Conservation (phyloP, 2,329 filamentous ascomycete genomes). For the Nannizziopsis arthrosporioides region DNA sequence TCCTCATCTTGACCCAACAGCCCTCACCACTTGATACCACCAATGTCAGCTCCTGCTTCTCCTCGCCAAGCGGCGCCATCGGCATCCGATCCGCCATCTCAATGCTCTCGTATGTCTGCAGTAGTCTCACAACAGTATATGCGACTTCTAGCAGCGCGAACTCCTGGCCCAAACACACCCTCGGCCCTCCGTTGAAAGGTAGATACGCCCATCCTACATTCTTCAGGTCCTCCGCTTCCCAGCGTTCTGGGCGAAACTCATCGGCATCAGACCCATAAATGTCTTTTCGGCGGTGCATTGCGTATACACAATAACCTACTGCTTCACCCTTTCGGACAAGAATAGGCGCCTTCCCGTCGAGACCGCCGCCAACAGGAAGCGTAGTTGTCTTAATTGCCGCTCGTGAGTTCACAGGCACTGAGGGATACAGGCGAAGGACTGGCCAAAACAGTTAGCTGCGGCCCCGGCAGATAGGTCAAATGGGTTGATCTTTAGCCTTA, state of each 20-base stretch:
- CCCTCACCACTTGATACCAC: constrained; percentile 20
- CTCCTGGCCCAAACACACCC: constrained; percentile 48
- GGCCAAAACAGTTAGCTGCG: constrained; percentile 17
- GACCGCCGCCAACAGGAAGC: constrained; percentile 46
- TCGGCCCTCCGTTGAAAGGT: constrained; percentile 42
- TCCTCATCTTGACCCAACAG: constrained; percentile 14
- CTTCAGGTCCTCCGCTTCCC: constrained; percentile 44
- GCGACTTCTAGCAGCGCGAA: constrained; percentile 49
- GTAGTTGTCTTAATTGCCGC: constrained; percentile 32
- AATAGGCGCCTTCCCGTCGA: constrained; percentile 48
- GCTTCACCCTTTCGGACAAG: constrained; percentile 54
- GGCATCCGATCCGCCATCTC: constrained; percentile 13
- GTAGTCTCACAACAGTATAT: constrained; percentile 24
- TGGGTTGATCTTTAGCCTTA: constrained; percentile 12
- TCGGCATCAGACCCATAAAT: constrained; percentile 46
- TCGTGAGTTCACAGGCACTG: constrained; percentile 37
- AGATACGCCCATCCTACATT: constrained; percentile 42
- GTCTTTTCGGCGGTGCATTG: constrained; percentile 59
- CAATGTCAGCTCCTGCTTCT: constrained; percentile 18
- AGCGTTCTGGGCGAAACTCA: constrained; percentile 50
- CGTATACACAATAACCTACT: constrained; percentile 55
- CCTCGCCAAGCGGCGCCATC: constrained; percentile 15
- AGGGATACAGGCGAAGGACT: constrained; percentile 36
- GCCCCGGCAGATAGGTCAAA: constrained; percentile 10
- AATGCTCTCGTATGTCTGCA: constrained; percentile 11